Evolutionary conservation across 192 early-diverging fungal species (phyloP).

Genomic region (Coemansia sp.): DNA sequence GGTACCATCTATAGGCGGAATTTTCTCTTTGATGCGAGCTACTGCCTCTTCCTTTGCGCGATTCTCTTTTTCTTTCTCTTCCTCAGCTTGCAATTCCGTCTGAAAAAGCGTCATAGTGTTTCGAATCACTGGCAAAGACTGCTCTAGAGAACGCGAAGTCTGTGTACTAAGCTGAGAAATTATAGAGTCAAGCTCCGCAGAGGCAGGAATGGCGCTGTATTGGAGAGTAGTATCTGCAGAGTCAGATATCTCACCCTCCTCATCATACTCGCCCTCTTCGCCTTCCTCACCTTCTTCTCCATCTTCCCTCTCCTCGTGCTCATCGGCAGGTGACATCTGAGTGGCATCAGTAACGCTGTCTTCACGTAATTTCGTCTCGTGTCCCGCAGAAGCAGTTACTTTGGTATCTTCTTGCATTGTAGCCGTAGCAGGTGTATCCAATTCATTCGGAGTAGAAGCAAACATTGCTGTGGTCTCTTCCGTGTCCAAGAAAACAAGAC

Average conservation of each 20-base stretch:
- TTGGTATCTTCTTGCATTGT: neutral
- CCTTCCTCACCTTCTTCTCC: conserved; percentile 13
- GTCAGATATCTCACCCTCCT: conserved; percentile 54
- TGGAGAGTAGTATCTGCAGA: neutral
- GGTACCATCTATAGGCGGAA: neutral
- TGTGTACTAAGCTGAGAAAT: conserved; percentile 11
- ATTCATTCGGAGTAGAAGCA: neutral
- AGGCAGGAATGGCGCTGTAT: neutral
- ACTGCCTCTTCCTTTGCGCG: conserved; percentile 14
- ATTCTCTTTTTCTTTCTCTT: conserved; percentile 27
- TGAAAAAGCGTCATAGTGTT: conserved; percentile 34
- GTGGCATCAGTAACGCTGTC: neutral
- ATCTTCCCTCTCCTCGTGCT: conserved; percentile 28
- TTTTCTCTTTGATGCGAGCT: conserved; percentile 1
- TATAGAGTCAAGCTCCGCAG: conserved; percentile 17
- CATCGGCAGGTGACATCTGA: neutral
- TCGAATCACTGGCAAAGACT: conserved; percentile 28
- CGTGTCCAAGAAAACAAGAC: conserved; percentile 28
- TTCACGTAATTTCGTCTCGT: neutral
- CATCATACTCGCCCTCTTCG: conserved; percentile 46
- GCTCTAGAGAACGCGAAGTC: conserved; percentile 14
- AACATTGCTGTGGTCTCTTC: neutral
- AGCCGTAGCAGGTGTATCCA: neutral
- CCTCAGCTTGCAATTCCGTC: conserved; percentile 28
- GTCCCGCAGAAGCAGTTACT: neutral